Conservation (phyloP, 176 grass and related monocot genomes). For the Eragrostis nindensis region DNA sequence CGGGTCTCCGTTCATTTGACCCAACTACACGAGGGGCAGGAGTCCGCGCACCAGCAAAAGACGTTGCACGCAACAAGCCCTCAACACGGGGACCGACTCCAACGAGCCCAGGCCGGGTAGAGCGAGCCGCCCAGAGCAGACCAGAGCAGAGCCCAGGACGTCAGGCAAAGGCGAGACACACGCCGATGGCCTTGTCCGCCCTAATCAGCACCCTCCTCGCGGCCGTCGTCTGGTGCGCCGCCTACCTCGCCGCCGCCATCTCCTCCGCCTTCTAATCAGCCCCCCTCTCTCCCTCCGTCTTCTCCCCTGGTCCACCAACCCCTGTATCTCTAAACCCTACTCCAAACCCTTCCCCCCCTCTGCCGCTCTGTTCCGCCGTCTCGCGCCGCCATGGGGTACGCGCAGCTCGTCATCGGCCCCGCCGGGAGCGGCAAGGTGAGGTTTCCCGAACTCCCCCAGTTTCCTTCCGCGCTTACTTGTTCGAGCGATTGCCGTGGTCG, state of each 20-base stretch:
- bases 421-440: conserved; percentile 94
- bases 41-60: no score
- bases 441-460: neutral
- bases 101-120: no score
- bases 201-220: conserved; percentile 48
- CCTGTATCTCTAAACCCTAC: conserved; percentile 13
- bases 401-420: conserved; percentile 94
- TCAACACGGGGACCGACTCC: no score
- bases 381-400: conserved; percentile 70
- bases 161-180: no score
- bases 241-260: conserved; percentile 63
- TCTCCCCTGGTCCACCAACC: neutral
- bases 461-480: neutral
- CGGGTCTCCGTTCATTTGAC: no score
- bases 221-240: conserved; percentile 58
- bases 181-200: conserved; percentile 19
- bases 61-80: no score
- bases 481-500: neutral
- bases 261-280: conserved; percentile 32
- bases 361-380: neutral
- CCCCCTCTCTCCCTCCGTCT: neutral
- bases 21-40: no score
- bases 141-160: no score
- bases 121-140: no score
- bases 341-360: neutral